Evolutionary conservation across 345 rosid species (phyloP).

Genomic region (Garcia nutans): DNA sequence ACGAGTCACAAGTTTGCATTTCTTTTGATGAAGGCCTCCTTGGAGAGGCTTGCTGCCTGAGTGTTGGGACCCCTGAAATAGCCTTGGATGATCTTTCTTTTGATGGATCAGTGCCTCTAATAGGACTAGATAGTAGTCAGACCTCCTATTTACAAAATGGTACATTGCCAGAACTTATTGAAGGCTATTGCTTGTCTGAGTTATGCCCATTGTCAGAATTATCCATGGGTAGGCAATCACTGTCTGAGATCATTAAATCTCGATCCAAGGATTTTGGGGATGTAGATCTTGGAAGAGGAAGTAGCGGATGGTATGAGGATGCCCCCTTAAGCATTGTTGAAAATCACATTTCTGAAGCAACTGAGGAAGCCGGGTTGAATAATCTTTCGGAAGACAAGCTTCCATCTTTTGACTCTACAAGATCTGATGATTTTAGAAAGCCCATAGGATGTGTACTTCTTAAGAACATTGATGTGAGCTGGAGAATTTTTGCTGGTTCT

Average conservation of each 20-base stretch:
- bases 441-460: conserved; percentile 59
- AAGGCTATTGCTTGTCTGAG: conserved; percentile 71
- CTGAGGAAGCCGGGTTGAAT: conserved; percentile 44
- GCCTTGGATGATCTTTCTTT: conserved; percentile 34
- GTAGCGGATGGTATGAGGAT: conserved; percentile 76
- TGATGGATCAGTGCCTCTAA: conserved; percentile 40
- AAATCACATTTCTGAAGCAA: conserved; percentile 70
- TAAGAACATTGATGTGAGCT: conserved; percentile 57
- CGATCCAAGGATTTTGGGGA: conserved; percentile 35
- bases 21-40: conserved; percentile 41
- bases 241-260: conserved; percentile 29
- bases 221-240: conserved; percentile 43
- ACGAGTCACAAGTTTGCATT: conserved; percentile 34
- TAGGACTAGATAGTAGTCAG: conserved; percentile 50
- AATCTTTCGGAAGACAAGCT: conserved; percentile 43
- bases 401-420: conserved; percentile 27
- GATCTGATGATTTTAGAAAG: conserved; percentile 39
- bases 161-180: conserved; percentile 68
- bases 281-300: conserved; percentile 50
- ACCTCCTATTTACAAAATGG: conserved; percentile 47
- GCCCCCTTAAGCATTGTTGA: conserved; percentile 56
- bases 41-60: conserved; percentile 41
- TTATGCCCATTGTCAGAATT: conserved; percentile 55
- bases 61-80: conserved; percentile 40
- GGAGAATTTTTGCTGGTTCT: conserved; percentile 83